Percentiles rank a stretch among this genome's conserved stretches.
Evolutionary conservation across 1,284 basidiomycete species (phyloP).

Genomic region (Somion occarium): DNA sequence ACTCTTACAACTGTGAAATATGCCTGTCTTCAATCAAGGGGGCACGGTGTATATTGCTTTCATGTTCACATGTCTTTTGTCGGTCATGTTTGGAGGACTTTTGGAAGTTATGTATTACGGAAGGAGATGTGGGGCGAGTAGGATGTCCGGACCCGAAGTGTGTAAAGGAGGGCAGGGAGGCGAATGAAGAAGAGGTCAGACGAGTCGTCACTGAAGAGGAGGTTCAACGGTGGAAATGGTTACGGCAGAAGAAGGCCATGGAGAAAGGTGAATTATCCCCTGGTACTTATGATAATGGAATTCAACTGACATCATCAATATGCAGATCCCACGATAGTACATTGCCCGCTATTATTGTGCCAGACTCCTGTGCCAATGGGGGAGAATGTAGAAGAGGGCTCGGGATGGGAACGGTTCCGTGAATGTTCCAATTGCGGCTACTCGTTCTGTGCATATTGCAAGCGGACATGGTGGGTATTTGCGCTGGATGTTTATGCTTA

Average conservation of each 20-base stretch:
- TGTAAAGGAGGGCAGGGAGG: slow-evolving; percentile 62
- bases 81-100: slow-evolving; percentile 65
- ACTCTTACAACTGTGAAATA: slow-evolving; percentile 62
- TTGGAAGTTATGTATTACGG: slow-evolving; percentile 69
- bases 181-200: slow-evolving; percentile 68
- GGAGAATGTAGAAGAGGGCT: slow-evolving; percentile 40
- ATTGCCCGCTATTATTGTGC: slow-evolving; percentile 72
- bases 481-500: background rate
- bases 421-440: slow-evolving; percentile 63
- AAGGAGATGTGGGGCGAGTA: slow-evolving; percentile 67
- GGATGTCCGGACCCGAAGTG: slow-evolving; percentile 71
- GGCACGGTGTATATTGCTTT: slow-evolving; percentile 57
- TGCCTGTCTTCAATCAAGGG: slow-evolving; percentile 72
- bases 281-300: background rate
- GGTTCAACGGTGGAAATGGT: slow-evolving; percentile 66
- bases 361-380: slow-evolving; percentile 64
- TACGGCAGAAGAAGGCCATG: slow-evolving; percentile 60
- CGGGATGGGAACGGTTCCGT: slow-evolving; percentile 64
- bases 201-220: slow-evolving; percentile 59
- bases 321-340: slow-evolving; percentile 68
- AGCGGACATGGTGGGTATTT: slow-evolving; percentile 56
- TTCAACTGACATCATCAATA: slow-evolving; percentile 4
- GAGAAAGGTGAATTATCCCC: slow-evolving; percentile 52
- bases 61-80: slow-evolving; percentile 73
- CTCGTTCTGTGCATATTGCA: slow-evolving; percentile 73